Evolutionary conservation across 1,284 basidiomycete genomes (phyloP).

Genomic region (Taiwanofungus camphoratus): DNA sequence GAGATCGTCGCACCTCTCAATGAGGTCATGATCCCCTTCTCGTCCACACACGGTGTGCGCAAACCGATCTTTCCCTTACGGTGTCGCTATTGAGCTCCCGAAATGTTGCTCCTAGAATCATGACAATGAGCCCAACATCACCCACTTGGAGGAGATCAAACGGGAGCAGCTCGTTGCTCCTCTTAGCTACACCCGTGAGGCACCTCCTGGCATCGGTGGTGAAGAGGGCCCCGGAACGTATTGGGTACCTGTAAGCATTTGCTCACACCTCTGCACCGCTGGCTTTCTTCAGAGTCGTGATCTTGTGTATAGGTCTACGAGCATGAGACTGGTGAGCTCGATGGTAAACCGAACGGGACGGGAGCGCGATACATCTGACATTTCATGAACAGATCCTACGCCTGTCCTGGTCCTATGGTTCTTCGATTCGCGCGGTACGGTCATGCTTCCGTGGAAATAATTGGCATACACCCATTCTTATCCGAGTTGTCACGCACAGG

Average conservation of each 20-base stretch:
- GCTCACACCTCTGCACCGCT: neutral
- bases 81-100: too few relatives aligned
- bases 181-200: conserved; percentile 54
- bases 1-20: conserved; percentile 31
- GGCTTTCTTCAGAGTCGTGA: neutral
- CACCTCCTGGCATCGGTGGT: conserved; percentile 56
- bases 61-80: too few relatives aligned
- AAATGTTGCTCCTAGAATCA: conserved; percentile 54
- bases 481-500: conserved; percentile 29
- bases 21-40: conserved; percentile 28
- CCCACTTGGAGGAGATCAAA: conserved; percentile 52
- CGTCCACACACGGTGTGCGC: conserved; percentile 49
- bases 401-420: conserved; percentile 62
- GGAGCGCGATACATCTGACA: neutral
- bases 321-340: conserved; percentile 24
- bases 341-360: too few relatives aligned
- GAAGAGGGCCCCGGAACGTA: conserved; percentile 59
- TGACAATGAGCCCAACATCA: conserved; percentile 64
- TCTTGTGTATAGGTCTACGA: conserved; percentile 28
- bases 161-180: conserved; percentile 52
- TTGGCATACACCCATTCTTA: neutral
- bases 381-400: conserved; percentile 30
- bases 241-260: conserved; percentile 56
- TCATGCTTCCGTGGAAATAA: neutral
- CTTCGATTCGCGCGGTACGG: conserved; percentile 62